Percentiles rank a stretch among this genome's conserved stretches.
Conservation (phyloP, 2,329 filamentous ascomycete species). For the Fusarium sp. region DNA sequence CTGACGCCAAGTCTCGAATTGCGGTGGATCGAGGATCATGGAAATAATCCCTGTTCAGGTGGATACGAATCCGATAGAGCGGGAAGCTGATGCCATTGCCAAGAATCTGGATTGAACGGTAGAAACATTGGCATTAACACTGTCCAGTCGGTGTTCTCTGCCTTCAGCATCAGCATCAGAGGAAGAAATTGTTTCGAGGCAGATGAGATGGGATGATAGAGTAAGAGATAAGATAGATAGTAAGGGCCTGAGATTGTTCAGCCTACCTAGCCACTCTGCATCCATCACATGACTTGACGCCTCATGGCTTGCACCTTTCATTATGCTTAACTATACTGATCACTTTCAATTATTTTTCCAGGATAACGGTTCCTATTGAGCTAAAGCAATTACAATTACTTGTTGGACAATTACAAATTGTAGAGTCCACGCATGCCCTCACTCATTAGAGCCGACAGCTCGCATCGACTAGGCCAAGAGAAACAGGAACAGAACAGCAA, state of each 20-base stretch:
- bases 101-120: slow-evolving; percentile 12
- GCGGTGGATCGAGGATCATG: slow-evolving; percentile 32
- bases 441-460: neutral
- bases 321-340: slow-evolving; percentile 21
- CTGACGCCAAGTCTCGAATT: slow-evolving; percentile 33
- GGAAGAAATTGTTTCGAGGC: neutral
- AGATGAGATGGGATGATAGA: neutral
- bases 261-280: neutral
- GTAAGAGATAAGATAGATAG: neutral
- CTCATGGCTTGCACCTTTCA: neutral
- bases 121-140: neutral
- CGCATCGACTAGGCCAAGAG: neutral
- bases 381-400: neutral
- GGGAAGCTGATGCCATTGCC: slow-evolving; percentile 6
- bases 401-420: neutral
- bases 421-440: neutral
- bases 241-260: neutral
- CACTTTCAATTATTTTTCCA: neutral
- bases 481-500: neutral
- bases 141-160: neutral
- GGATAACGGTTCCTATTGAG: neutral
- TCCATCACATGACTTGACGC: slow-evolving; percentile 12
- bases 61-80: slow-evolving; percentile 21
- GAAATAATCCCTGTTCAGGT: slow-evolving; percentile 30
- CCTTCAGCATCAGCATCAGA: neutral